Conservation (phyloP, 129 eudicot species). For the Artemisia tridentata region DNA sequence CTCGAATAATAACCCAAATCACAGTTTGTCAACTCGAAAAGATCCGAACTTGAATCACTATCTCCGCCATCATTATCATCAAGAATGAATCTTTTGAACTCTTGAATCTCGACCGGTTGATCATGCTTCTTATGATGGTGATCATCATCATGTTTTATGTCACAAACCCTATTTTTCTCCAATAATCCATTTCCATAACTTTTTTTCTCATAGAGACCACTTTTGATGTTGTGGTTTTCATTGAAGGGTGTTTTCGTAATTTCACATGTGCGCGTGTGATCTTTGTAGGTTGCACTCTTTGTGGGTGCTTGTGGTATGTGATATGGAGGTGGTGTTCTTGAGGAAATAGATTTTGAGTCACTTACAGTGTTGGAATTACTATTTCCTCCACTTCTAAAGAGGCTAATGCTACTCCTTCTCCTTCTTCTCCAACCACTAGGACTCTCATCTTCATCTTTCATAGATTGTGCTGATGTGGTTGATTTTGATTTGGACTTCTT, state of each 20-base stretch:
- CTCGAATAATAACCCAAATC: slow-evolving; percentile 72
- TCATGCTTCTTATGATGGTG: slow-evolving; percentile 33
- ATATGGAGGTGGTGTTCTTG: slow-evolving; percentile 59
- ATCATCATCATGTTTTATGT: slow-evolving; percentile 24
- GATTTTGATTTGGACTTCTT: slow-evolving; percentile 59
- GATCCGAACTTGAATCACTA: slow-evolving; percentile 96
- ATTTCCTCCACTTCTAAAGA: slow-evolving; percentile 46
- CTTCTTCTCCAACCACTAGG: slow-evolving; percentile 62
- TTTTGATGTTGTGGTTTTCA: slow-evolving; percentile 32
- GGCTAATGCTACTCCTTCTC: slow-evolving; percentile 91
- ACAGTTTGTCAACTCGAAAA: slow-evolving; percentile 76
- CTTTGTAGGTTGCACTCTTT: slow-evolving; percentile 36
- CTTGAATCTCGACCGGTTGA: slow-evolving; percentile 37
- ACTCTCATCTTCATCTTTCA: slow-evolving; percentile 71
- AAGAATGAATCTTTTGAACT: slow-evolving; percentile 42
- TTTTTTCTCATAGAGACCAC: slow-evolving; percentile 36
- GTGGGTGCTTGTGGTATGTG: slow-evolving; percentile 34
- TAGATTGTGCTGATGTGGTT: slow-evolving; percentile 34
- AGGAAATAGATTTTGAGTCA: slow-evolving; percentile 25
- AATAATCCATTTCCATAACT: slow-evolving; percentile 27
- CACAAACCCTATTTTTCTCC: slow-evolving; percentile 34
- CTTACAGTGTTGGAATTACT: slow-evolving; percentile 13
- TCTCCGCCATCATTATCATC: slow-evolving; percentile 68
- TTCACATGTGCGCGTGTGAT: slow-evolving; percentile 33
- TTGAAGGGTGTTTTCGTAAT: slow-evolving; percentile 35